Evolutionary conservation across 768 basidiomycete species (phyloP), one percentile per base, ranked within the genome.

Genomic region (Lactifluus rugatus): DNA sequence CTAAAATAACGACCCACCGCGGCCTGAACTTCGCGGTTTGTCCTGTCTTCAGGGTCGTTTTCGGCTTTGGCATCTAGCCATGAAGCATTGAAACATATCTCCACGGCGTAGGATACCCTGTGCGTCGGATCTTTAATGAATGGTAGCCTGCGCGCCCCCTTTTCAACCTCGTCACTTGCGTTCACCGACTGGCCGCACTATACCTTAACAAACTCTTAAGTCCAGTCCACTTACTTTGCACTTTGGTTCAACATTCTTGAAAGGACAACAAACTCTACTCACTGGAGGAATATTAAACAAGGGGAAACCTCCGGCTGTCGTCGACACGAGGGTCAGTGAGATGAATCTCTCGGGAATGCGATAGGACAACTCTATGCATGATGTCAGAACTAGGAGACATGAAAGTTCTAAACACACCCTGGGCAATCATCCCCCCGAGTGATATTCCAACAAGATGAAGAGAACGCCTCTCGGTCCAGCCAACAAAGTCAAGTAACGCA

Each of bases 401-500:
- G 10, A 7, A 7, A 36, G 17, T 28, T 34, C n/a, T 32, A 9
- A 26, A 39, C 62, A 14, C 58, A 85, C 86, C 84, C 71, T 88
- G 85, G 0, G 87, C 81, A 50, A 89, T 88, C 89, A 91, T 92
- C 5, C 89, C 89, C 2, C 90, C 90, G 5, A 93, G 69, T 39
- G 87, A 89, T 23, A 81, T 70, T 8, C 90, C 86, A 21, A 92
- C 83, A 32, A 92, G 70, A 65, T 91, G 83, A 6, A 93, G 45
- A 48, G 78, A 76, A 5, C 79, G 78, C 10, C 78, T 70, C 7
- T 67, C 75, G 0, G 78, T 88, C 88, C 89, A 93, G 2, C 80
- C 84, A 6, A 93, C 61, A 62, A 81, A 78, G 64, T 92, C 78
- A 5, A 93, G 74, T 4, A 91, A 74, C 11, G 74, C 78, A 28